A percentile compares a stretch with the other conserved stretches of the same genome.
Evolutionary conservation across 2,329 filamentous ascomycete genomes (phyloP).

Genomic region (Calonectria montana): DNA sequence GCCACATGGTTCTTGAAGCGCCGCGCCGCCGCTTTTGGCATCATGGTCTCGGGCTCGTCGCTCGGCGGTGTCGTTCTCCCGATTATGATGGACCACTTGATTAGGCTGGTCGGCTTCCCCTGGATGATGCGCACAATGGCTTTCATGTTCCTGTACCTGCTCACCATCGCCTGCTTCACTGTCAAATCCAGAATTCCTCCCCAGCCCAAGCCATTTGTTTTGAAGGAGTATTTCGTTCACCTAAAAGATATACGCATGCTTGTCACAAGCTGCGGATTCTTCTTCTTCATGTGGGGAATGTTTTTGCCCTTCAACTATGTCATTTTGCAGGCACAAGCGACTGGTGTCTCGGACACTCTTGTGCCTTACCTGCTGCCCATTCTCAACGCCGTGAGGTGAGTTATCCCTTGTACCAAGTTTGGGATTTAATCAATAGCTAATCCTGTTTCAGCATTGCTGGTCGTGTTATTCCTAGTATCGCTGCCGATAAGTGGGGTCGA

Average conservation of each 20-base stretch:
- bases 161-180: constrained; percentile 48
- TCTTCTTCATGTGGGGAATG: constrained; percentile 68
- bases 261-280: constrained; percentile 57
- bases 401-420: background rate
- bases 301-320: constrained; percentile 67
- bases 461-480: constrained; percentile 62
- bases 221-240: constrained; percentile 58
- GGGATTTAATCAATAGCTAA: constrained; percentile 17
- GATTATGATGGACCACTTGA: constrained; percentile 69
- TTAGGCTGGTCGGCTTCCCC: constrained; percentile 56
- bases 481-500: constrained; percentile 58
- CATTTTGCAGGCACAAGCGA: constrained; percentile 58
- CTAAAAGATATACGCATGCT: constrained; percentile 59
- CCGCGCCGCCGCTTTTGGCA: constrained; percentile 64
- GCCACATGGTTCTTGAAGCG: constrained; percentile 64
- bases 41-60: constrained; percentile 65
- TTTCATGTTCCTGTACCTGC: constrained; percentile 56
- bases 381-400: constrained; percentile 65
- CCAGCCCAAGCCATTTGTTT: constrained; percentile 56
- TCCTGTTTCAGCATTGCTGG: constrained; percentile 56
- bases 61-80: constrained; percentile 69
- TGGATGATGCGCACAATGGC: constrained; percentile 62
- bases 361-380: constrained; percentile 64
- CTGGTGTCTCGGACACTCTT: constrained; percentile 55
- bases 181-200: constrained; percentile 55